Evolutionary conservation across 345 rosid genomes (phyloP), one percentile per base, ranked within the genome.

Genomic region (Microcos paniculata): DNA sequence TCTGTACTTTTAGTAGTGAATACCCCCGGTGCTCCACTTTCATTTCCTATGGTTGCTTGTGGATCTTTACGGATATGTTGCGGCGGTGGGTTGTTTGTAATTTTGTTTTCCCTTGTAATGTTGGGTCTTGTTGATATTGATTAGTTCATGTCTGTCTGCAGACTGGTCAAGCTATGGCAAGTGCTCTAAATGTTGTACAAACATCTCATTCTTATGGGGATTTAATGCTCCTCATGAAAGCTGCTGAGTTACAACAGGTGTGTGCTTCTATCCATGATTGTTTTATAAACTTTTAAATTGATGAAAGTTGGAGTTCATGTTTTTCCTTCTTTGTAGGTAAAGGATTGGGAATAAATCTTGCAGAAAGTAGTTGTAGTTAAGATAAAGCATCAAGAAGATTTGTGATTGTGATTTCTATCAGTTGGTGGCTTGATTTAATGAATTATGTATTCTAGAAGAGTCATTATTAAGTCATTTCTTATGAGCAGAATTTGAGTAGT

Each of bases 161-260:
- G 99, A 91, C 96, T 0, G 80, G 97, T 80, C 81, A 83, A 77
- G 92, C 87, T 48, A 87, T 96, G 78, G 94, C 95, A 28, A 78
- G 85, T 75, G 87, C 96, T 40, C 90, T 93, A 59, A 96, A 96
- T 84, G 98, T 88, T 75, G 86, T 85, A 42, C 96, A 88, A 82
- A 93, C 99, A 57, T 84, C 83, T 53, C 99, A 96, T 87, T 93
- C 99, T 67, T 93, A 82, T 70, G 99, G 94, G 33, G 99, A 96
- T 77, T 57, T 93, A 70, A 86, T 93, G 96, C 92, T 96, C 73
- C 89, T 90, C 30, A 79, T 63, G 79, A 85, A 74, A 87, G 99
- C 99, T 64, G 74, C 90, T 28, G 82, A 92, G 63, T 77, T 79
- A 62, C 82, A 86, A 74, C 84, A 88, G 88, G 99, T 93, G 73